Evolutionary conservation across 1,284 basidiomycete genomes (phyloP).

Genomic region (Rugosomyces carneus): DNA sequence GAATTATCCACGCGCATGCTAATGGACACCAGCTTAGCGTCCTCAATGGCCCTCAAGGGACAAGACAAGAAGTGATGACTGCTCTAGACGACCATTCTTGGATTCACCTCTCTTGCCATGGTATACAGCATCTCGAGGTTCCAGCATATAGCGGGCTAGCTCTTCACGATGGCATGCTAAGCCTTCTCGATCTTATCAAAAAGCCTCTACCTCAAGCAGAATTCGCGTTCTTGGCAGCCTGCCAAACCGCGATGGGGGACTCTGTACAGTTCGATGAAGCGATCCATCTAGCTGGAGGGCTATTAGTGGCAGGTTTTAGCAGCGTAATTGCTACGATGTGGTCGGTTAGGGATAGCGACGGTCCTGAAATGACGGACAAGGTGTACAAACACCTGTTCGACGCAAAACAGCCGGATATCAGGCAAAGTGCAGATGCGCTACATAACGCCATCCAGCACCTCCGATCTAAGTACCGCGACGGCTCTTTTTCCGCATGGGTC

Average conservation of each 20-base stretch:
- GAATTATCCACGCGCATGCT: background rate
- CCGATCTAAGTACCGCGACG: background rate
- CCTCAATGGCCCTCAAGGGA: background rate
- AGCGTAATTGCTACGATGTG: constrained; percentile 29
- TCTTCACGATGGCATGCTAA: constrained; percentile 19
- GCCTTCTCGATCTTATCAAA: constrained; percentile 19
- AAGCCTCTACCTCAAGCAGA: constrained; percentile 2
- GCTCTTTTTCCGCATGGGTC: constrained; percentile 11
- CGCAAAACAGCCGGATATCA: background rate
- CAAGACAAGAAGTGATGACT: background rate
- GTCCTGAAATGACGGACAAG: constrained; percentile 3
- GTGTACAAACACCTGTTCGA: constrained; percentile 6
- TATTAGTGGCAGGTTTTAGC: constrained; percentile 26
- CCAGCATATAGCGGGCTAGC: constrained; percentile 21
- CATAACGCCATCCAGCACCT: constrained; percentile 11
- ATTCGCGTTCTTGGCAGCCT: constrained; percentile 6
- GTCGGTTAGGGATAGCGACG: constrained; percentile 14
- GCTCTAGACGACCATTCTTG: background rate
- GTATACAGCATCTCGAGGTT: constrained; percentile 1
- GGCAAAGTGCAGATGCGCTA: constrained; percentile 10
- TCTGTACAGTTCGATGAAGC: constrained; percentile 22
- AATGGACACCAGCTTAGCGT: background rate
- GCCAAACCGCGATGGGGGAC: constrained; percentile 26
- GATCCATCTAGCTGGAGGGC: constrained; percentile 27
- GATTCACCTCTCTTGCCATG: constrained; percentile 7